These are phyloP conservation scores for Hansfordia pulvinata DNA, from an alignment of 2,329 filamentous ascomycete genomes.

Conservation along the genomic window DNA sequence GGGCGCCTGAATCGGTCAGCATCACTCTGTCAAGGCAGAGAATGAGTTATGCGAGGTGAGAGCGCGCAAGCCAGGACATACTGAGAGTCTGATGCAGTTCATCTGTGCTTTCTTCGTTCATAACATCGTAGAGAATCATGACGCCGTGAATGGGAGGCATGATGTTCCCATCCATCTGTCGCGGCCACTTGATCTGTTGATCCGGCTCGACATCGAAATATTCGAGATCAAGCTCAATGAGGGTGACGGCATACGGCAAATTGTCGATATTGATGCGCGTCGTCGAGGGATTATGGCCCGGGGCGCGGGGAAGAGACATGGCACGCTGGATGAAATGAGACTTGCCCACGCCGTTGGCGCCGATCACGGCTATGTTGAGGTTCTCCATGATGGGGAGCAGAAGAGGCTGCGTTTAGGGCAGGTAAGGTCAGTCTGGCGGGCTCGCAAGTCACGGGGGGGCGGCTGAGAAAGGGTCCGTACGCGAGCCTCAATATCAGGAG, in stretches of 20 bases:
- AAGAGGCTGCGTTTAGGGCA: constrained; percentile 3
- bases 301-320: constrained; percentile 37
- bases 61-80: no score
- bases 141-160: constrained; percentile 71
- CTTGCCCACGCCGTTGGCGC: constrained; percentile 53
- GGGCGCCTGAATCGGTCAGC: constrained; percentile 43
- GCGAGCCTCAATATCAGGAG: no score
- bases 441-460: no score
- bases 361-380: constrained; percentile 54
- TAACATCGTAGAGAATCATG: constrained; percentile 78
- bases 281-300: constrained; percentile 39
- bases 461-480: no score
- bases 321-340: constrained; percentile 54
- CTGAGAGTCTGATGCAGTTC: constrained; percentile 65
- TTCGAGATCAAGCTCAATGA: constrained; percentile 54
- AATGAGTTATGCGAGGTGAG: constrained; percentile 1
- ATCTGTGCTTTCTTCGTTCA: constrained; percentile 59
- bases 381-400: constrained; percentile 33
- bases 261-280: constrained; percentile 46
- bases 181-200: constrained; percentile 51
- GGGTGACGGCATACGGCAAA: constrained; percentile 40
- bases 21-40: background rate
- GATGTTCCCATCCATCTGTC: constrained; percentile 54
- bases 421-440: constrained; percentile 3
- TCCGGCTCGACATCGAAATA: constrained; percentile 46